Evolutionary conservation across 176 grass and related monocot genomes (phyloP).

Genomic region (Elaeis guineensis): DNA sequence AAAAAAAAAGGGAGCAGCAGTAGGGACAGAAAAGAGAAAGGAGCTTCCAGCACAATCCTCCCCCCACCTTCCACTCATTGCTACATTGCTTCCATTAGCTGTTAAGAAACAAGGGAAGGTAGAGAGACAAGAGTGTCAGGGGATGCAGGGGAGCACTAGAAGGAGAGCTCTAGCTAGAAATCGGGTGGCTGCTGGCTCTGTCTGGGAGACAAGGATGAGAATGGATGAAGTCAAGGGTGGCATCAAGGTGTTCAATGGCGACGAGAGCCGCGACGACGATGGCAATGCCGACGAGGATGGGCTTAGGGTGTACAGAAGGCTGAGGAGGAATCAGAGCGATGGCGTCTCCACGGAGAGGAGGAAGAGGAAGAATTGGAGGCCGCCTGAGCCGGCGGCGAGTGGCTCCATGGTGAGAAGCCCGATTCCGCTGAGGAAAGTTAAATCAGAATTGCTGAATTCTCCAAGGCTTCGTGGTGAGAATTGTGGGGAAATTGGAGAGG

Average conservation of each 20-base stretch:
- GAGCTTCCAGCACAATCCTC: neutral
- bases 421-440: slow-evolving; percentile 48
- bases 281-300: slow-evolving; percentile 64
- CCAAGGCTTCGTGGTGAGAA: slow-evolving; percentile 17
- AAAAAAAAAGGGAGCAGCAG: slow-evolving; percentile 1
- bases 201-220: slow-evolving; percentile 70
- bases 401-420: slow-evolving; percentile 17
- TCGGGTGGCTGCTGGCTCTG: slow-evolving; percentile 30
- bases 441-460: slow-evolving; percentile 28
- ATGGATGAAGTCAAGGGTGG: slow-evolving; percentile 87
- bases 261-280: slow-evolving; percentile 5
- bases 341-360: slow-evolving; percentile 28
- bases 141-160: slow-evolving; percentile 35
- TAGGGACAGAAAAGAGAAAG: slow-evolving; percentile 16
- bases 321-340: slow-evolving; percentile 69
- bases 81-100: slow-evolving; percentile 6
- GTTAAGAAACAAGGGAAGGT: slow-evolving; percentile 4
- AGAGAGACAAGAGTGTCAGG: neutral
- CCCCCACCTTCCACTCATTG: slow-evolving; percentile 10
- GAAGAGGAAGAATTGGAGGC: slow-evolving; percentile 62
- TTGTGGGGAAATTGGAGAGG: slow-evolving; percentile 2
- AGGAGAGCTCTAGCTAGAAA: slow-evolving; percentile 34
- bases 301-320: slow-evolving; percentile 41
- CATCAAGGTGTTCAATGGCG: slow-evolving; percentile 76
- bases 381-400: slow-evolving; percentile 38